Percentiles rank a stretch among this genome's conserved stretches.
These are phyloP conservation scores for Chlamydomonas schloesseri DNA, from an alignment of 139 green algal species.

Conservation along the genomic window DNA sequence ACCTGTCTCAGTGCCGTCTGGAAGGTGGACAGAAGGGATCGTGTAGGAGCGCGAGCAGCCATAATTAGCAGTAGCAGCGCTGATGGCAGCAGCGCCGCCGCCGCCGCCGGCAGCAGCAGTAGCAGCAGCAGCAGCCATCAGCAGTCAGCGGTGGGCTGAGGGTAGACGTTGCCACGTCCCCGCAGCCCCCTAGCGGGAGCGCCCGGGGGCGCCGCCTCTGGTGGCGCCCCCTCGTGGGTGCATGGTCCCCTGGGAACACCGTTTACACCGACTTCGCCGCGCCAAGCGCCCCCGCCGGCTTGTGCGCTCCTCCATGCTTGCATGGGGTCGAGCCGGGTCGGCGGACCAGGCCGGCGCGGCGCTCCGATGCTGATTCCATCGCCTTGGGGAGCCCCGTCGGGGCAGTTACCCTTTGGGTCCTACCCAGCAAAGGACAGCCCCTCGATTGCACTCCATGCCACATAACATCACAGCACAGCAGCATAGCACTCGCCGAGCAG, in stretches of 20 bases:
- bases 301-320: not conserved
- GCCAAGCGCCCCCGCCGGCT: no score
- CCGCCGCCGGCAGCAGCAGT: no score
- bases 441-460: no score
- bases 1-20: not conserved
- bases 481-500: no score
- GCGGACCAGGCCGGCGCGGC: not conserved
- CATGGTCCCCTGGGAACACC: conserved; percentile 34
- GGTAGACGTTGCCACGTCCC: conserved; percentile 32
- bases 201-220: not conserved
- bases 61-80: no score
- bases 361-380: conserved; percentile 73
- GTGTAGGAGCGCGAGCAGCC: no score
- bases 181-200: conserved; percentile 19
- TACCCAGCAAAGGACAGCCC: conserved; percentile 72
- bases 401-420: conserved; percentile 74
- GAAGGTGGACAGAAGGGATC: no score
- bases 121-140: no score
- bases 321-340: conserved; percentile 8
- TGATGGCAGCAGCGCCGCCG: no score
- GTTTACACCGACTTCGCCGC: not conserved
- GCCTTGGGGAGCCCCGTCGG: conserved; percentile 75
- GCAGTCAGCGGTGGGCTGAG: not conserved
- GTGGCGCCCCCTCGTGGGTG: conserved; percentile 7
- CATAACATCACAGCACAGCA: no score